Percentiles rank a stretch among this genome's conserved stretches.
Evolutionary conservation across 305 asterid genomes (phyloP).

Genomic region (Rubia tinctorum): DNA sequence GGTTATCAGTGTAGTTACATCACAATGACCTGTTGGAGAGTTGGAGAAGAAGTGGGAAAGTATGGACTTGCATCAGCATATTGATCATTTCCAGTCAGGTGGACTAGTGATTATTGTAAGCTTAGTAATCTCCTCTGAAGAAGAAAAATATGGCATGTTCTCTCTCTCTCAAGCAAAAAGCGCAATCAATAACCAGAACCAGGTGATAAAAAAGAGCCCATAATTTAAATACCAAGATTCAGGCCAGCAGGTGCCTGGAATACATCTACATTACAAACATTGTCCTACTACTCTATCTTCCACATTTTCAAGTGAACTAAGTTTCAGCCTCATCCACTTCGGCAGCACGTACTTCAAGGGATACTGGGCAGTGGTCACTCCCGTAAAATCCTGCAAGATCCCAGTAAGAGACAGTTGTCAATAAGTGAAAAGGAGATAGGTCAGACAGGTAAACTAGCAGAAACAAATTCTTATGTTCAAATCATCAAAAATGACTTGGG

Average conservation of each 20-base stretch:
- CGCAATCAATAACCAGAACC: too few relatives aligned
- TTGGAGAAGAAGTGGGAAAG: neutral
- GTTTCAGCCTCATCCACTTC: conserved; percentile 21
- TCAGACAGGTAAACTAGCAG: neutral
- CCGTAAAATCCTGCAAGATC: conserved; percentile 78
- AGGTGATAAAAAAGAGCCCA: neutral
- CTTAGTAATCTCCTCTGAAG: too few relatives aligned
- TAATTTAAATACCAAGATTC: too few relatives aligned
- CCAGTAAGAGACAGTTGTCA: neutral
- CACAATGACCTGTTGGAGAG: neutral
- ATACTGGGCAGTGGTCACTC: conserved; percentile 95
- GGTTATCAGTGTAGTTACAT: neutral
- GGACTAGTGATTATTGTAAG: too few relatives aligned
- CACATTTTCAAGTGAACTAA: neutral
- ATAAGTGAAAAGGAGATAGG: neutral
- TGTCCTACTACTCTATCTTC: neutral
- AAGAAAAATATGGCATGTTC: too few relatives aligned
- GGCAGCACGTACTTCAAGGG: conserved; percentile 65
- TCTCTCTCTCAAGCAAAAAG: too few relatives aligned
- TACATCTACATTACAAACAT: neutral
- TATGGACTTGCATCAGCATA: too few relatives aligned
- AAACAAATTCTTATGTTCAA: neutral
- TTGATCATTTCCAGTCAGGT: too few relatives aligned
- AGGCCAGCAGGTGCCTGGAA: neutral
- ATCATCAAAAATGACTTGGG: neutral